phyloP scores from a whole-genome alignment of 2,329 filamentous ascomycete genomes.

The Fusarium siculi region DNA sequence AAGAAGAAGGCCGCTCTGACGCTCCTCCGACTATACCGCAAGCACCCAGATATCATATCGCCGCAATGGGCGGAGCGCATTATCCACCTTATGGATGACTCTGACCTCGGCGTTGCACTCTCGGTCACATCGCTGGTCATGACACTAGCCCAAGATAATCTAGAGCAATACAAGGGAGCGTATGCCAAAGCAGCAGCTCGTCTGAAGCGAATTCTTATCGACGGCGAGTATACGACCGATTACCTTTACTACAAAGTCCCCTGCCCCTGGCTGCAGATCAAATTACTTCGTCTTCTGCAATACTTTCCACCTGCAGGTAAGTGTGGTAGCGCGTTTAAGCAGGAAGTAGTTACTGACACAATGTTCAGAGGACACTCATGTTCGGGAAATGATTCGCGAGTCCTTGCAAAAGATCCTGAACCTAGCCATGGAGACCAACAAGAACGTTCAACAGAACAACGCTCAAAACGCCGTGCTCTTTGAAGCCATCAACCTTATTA shows the following conservation, averaged over 20 bases:
- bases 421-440: constrained; percentile 89
- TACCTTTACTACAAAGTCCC: constrained; percentile 99
- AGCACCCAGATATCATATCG: constrained; percentile 92
- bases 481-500: constrained; percentile 98
- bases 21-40: constrained; percentile 90
- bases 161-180: constrained; percentile 93
- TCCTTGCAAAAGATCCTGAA: constrained; percentile 92
- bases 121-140: constrained; percentile 97
- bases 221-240: constrained; percentile 87
- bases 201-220: constrained; percentile 89
- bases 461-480: constrained; percentile 98
- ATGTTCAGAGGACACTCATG: constrained; percentile 84
- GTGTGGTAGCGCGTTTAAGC: constrained; percentile 40
- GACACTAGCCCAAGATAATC: constrained; percentile 91
- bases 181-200: constrained; percentile 93
- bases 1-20: constrained; percentile 99
- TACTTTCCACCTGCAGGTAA: constrained; percentile 94
- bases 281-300: constrained; percentile 88
- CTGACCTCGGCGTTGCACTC: constrained; percentile 90
- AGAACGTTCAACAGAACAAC: constrained; percentile 99
- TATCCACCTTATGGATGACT: constrained; percentile 98
- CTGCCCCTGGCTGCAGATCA: constrained; percentile 98
- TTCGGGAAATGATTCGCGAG: constrained; percentile 90
- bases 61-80: constrained; percentile 98
- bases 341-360: constrained; percentile 3